Percentiles rank a stretch among this genome's conserved stretches.
Evolutionary conservation across 306 rosid species (phyloP).

Genomic region (Quercus engelmannii): DNA sequence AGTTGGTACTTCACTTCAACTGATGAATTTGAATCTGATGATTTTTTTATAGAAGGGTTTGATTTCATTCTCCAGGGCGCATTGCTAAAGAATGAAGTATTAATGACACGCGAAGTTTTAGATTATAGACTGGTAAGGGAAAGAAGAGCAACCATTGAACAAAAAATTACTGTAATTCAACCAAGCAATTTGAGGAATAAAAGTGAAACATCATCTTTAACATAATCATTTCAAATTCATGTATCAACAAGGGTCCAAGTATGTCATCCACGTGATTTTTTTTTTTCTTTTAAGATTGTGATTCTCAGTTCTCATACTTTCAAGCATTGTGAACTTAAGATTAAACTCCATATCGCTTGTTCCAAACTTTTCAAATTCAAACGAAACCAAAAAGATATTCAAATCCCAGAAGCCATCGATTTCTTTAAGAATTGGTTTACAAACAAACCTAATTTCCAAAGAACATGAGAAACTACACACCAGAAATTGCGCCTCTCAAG

Average conservation of each 20-base stretch:
- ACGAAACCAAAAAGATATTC: background rate
- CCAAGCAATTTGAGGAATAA: background rate
- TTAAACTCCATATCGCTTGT: background rate
- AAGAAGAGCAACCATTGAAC: conserved; percentile 5
- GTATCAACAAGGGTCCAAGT: background rate
- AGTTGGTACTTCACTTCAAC: background rate
- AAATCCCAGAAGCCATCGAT: conserved; percentile 1
- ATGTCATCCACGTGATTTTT: background rate
- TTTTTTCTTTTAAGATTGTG: background rate
- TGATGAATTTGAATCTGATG: background rate
- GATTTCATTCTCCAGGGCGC: background rate
- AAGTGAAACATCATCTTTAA: background rate
- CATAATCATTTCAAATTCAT: background rate
- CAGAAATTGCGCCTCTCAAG: background rate
- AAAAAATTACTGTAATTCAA: background rate
- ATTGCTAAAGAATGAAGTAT: background rate
- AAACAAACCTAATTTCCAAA: background rate
- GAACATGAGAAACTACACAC: background rate
- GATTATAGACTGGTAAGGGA: background rate
- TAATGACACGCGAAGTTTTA: background rate
- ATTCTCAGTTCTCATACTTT: background rate
- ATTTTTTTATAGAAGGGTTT: background rate
- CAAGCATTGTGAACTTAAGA: background rate
- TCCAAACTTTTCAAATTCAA: background rate
- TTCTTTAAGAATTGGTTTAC: background rate